Evolutionary conservation across 2,329 filamentous ascomycete genomes (phyloP), one percentile per base, ranked within the genome.

Genomic region (Nemania sp.): DNA sequence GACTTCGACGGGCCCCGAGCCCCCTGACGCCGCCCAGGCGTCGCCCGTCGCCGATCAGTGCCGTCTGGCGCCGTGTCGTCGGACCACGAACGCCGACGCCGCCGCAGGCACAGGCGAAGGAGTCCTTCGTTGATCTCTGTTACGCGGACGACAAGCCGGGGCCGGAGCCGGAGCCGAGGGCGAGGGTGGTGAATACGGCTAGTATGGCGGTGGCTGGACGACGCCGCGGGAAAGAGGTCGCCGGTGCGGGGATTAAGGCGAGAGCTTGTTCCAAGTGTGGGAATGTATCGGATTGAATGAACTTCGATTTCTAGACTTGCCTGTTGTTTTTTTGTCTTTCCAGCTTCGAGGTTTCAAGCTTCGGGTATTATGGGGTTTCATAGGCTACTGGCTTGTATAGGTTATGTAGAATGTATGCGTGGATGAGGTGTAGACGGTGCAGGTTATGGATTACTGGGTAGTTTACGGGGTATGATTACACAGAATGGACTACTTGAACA

Each of bases 101-200:
- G n/a, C n/a, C 71, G 34, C 68, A 68, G 1, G 65, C 69, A 17
- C 67, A 69, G 59, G 67, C 65, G 5, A 53, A 59, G 13, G 70
- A 72, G 59, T 69, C 67, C 25, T 47, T 71, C 3, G n/a, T n/a
- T n/a, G 62, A 68, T n/a, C 40, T 63, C 9, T 71, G 71, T 21
- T 39, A 39, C 35, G 6, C 45, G 10, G 11, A n/a, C 12, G 39
- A 20, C 11, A 17, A 18, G 17, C 13, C 46, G 4, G n/a, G 12
- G 29, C 48, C 45, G 25, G 60, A 12, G 62, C n/a, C n/a, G n/a
- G n/a, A n/a, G n/a, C n/a, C n/a, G n/a, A n/a, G n/a, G n/a, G n/a
- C n/a, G n/a, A n/a, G n/a, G n/a, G n/a, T n/a, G n/a, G 4, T n/a
- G 42, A 15, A n/a, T 17, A 2, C 18, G 29, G 25, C 60, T n/a